Evolutionary conservation across 2,329 filamentous ascomycete species (phyloP).

Genomic region (Verticillium albo-atrum): DNA sequence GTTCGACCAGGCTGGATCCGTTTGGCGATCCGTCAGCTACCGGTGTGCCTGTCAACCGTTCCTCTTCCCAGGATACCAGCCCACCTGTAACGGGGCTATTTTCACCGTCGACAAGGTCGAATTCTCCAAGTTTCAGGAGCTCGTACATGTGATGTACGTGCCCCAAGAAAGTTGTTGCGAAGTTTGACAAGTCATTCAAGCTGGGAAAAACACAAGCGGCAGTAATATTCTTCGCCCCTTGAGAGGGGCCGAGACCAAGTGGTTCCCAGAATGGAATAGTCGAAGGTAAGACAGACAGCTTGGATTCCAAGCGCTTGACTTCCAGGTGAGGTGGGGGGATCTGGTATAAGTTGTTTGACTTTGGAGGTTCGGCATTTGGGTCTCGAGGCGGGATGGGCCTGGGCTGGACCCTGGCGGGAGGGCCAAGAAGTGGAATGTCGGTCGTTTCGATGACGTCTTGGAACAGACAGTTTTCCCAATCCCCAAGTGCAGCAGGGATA

Average conservation of each 20-base stretch:
- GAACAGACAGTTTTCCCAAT: constrained; percentile 11
- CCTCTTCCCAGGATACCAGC: constrained; percentile 42
- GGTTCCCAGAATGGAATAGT: constrained; percentile 79
- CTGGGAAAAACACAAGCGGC: constrained; percentile 68
- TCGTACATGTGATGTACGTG: constrained; percentile 70
- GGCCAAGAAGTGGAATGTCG: constrained; percentile 39
- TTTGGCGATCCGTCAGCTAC: neutral
- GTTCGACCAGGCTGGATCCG: constrained; percentile 36
- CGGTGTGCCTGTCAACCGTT: neutral
- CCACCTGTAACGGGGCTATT: constrained; percentile 39
- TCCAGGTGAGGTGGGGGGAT: constrained; percentile 68
- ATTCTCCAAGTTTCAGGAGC: constrained; percentile 65
- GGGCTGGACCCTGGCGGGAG: constrained; percentile 47
- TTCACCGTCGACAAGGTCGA: constrained; percentile 43
- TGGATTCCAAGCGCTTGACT: constrained; percentile 63
- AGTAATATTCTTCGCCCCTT: constrained; percentile 66
- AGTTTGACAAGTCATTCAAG: constrained; percentile 57
- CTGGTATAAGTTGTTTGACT: constrained; percentile 51
- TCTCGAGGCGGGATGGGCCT: constrained; percentile 39
- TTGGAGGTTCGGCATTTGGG: constrained; percentile 38
- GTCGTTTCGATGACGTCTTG: constrained; percentile 8
- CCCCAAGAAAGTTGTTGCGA: constrained; percentile 60
- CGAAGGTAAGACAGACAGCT: constrained; percentile 69
- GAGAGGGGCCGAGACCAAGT: constrained; percentile 67
- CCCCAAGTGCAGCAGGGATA: constrained; percentile 39